Evolutionary conservation across 176 grass and related monocot genomes (phyloP).

Genomic region (Carex pumila): DNA sequence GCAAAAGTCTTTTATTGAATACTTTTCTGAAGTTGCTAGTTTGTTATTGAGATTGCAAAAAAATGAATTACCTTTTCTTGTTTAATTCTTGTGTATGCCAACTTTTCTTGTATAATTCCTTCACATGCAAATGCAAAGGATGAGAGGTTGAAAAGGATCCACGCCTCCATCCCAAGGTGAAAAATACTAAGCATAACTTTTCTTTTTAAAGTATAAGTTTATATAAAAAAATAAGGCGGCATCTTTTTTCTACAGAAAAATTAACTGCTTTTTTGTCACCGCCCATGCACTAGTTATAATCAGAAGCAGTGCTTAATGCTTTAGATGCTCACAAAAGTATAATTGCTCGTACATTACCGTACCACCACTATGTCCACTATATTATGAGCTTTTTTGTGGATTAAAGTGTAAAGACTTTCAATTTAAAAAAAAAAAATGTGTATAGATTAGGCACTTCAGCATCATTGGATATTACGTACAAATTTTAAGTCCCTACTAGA

Average conservation of each 20-base stretch:
- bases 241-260: not conserved
- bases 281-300: not conserved
- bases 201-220: not conserved
- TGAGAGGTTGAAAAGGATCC: not conserved
- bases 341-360: not conserved
- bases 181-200: not conserved
- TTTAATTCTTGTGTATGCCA: not conserved
- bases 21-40: not conserved
- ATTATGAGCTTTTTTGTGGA: not conserved
- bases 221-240: not conserved
- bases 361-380: not conserved
- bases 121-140: not conserved
- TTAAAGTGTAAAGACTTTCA: not conserved
- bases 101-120: not conserved
- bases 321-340: conserved; percentile 4
- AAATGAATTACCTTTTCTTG: not conserved
- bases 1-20: not conserved
- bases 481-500: not conserved
- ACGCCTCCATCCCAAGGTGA: not conserved
- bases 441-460: not conserved
- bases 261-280: not conserved
- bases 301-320: not conserved
- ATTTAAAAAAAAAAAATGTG: not conserved
- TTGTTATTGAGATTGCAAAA: not conserved
- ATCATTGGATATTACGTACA: not conserved